These are phyloP conservation scores for Albizia julibrissin DNA, from an alignment of 306 rosid species.

Conservation along the genomic window DNA sequence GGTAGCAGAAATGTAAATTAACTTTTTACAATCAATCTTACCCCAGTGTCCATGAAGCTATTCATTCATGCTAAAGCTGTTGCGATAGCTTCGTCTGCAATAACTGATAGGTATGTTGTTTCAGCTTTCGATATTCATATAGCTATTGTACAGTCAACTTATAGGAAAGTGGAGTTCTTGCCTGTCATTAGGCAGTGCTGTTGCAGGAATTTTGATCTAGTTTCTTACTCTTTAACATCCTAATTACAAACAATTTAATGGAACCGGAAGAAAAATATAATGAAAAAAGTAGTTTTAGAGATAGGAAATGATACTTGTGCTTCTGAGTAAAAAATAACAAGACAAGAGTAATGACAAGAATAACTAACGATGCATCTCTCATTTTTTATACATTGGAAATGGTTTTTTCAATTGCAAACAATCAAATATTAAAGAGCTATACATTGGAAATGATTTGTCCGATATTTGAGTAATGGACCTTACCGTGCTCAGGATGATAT, in stretches of 20 bases:
- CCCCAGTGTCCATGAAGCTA: conserved; percentile 25
- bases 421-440: not conserved
- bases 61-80: conserved; percentile 2
- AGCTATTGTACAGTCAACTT: not conserved
- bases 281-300: not conserved
- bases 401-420: not conserved
- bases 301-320: not conserved
- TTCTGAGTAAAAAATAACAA: not conserved
- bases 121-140: conserved; percentile 8
- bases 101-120: conserved; percentile 47
- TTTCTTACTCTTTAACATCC: conserved; percentile 12
- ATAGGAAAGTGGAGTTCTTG: not conserved
- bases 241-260: not conserved
- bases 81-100: conserved; percentile 23
- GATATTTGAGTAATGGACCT: not conserved
- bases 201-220: not conserved
- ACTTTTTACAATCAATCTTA: conserved; percentile 30
- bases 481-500: not conserved
- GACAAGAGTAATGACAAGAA: not conserved
- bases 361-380: not conserved
- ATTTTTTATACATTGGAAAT: not conserved
- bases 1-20: conserved; percentile 40
- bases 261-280: not conserved
- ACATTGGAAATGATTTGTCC: not conserved
- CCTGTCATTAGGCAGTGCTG: not conserved